Evolutionary conservation across 2,329 filamentous ascomycete species (phyloP), one percentile per base, ranked within the genome.

Genomic region (Didymellaceae sp.): DNA sequence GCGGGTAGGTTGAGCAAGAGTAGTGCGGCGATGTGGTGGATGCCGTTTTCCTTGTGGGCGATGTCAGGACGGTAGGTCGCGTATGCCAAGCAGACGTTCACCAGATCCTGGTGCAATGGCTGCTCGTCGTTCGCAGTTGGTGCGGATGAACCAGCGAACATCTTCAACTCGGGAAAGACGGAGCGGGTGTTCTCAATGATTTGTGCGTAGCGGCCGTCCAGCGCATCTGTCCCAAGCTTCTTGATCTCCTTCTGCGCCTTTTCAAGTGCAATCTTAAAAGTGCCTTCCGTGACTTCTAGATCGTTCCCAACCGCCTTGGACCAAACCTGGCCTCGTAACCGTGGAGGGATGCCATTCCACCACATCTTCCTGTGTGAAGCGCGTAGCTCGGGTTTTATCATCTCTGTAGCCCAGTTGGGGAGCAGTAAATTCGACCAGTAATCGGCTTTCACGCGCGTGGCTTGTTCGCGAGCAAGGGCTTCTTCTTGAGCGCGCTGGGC

Each of bases 21-120:
- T 13, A 91, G 77, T 0, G 86, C 90, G 1, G 89, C 88, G 57
- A 90, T 85, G 17, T 86, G 86, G 67, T 91, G 89, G 59, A 87
- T 89, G 55, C 82, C 80, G 49, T 90, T 81, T 10, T 46, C 41
- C 14, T 52, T 44, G 64, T 91, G 91, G 55, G 89, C 88, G 63
- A 93, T 88, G 67, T 94, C 90, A 59, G 86, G 87, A 54, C 90
- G 82, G 73, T 94, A 94, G 83, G 91, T 88, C 45, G 86, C 81
- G 72, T 93, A 93, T 6, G 90, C 90, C 63, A 86, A 86, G 53
- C 93, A 78, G 8, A 94, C 84, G 66, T 93, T 86, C 14, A 88
- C 77, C 22, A 94, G 76, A 28, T 82, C 79, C 49, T 84, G 77
- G 66, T 92, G 84, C 9, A 92, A 76, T 1, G 89, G 88, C 0